Percentiles rank a stretch among this genome's conserved stretches.
Conservation (phyloP, 2,329 filamentous ascomycete genomes). For the Dichotomopilus funicola region DNA sequence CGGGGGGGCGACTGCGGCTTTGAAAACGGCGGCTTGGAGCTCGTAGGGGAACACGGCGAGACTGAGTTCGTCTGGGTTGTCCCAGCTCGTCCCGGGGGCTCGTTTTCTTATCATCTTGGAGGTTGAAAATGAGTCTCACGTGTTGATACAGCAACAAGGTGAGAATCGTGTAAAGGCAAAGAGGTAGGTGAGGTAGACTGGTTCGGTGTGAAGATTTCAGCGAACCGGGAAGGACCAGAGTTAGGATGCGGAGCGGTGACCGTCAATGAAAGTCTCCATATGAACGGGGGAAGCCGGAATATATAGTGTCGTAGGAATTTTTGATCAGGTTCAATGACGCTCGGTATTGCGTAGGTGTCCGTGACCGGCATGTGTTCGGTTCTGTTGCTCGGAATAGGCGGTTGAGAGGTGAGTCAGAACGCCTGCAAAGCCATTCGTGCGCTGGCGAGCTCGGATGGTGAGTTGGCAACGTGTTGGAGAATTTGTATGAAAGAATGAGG, state of each 20-base stretch:
- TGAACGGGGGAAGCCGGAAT: neutral
- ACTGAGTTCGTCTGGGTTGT: neutral
- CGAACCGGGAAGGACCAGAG: neutral
- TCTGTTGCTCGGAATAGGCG: too few species aligned
- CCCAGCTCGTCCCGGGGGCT: constrained; percentile 2
- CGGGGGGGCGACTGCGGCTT: constrained; percentile 5
- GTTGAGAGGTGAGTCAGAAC: too few species aligned
- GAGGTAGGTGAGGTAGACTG: too few species aligned
- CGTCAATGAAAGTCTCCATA: neutral
- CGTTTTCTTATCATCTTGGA: neutral
- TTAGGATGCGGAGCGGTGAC: neutral
- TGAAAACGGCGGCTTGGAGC: constrained; percentile 12
- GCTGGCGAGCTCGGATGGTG: too few species aligned
- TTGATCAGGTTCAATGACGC: neutral
- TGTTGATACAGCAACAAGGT: too few species aligned
- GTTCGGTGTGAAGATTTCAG: too few species aligned
- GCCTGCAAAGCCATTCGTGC: too few species aligned
- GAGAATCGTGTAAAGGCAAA: too few species aligned
- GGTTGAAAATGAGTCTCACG: neutral
- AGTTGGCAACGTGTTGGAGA: too few species aligned
- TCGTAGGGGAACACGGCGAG: constrained; percentile 16
- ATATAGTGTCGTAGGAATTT: neutral
- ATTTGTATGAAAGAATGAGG: too few species aligned
- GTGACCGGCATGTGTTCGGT: too few species aligned
- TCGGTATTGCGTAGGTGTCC: too few species aligned